Conservation (phyloP, 176 grass and related monocot species). For the Bolboschoenus planiculmis region DNA sequence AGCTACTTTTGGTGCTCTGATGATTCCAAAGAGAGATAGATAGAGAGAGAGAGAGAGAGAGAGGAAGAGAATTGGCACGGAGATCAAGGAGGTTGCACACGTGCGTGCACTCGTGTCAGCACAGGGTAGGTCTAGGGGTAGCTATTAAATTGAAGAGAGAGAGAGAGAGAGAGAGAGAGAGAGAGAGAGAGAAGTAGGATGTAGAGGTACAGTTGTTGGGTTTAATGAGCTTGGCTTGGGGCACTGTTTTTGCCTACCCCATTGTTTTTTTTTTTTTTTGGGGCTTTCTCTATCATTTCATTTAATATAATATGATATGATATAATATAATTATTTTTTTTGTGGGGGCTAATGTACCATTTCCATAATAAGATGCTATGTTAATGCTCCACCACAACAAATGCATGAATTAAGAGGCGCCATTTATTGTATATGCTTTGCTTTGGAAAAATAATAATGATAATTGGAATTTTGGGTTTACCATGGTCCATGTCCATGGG, state of each 20-base stretch:
- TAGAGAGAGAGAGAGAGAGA: not conserved
- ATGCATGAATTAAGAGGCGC: not conserved
- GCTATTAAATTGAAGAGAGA: slow-evolving; percentile 15
- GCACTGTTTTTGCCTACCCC: slow-evolving; percentile 32
- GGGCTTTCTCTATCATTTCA: not conserved
- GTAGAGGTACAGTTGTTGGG: slow-evolving; percentile 19
- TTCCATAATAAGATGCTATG: not conserved
- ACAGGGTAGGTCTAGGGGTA: slow-evolving; percentile 40
- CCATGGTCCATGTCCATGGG: too few species aligned
- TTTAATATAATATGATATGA: too few species aligned
- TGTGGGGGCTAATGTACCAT: slow-evolving; percentile 23
- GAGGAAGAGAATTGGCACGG: slow-evolving; percentile 24
- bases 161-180: not conserved
- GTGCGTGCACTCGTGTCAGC: slow-evolving; percentile 64
- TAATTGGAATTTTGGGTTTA: not conserved
- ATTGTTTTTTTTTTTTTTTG: not conserved
- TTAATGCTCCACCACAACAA: not conserved
- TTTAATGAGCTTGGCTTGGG: slow-evolving; percentile 44
- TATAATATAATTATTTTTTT: too few species aligned
- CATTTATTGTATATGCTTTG: slow-evolving; percentile 1
- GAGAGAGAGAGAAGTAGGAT: not conserved
- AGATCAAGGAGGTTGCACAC: slow-evolving; percentile 49
- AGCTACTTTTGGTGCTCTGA: not conserved
- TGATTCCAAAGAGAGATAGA: not conserved
- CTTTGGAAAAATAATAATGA: not conserved